phyloP scores from a whole-genome alignment of 23 red algal species.

The Gracilaria gracilis region DNA sequence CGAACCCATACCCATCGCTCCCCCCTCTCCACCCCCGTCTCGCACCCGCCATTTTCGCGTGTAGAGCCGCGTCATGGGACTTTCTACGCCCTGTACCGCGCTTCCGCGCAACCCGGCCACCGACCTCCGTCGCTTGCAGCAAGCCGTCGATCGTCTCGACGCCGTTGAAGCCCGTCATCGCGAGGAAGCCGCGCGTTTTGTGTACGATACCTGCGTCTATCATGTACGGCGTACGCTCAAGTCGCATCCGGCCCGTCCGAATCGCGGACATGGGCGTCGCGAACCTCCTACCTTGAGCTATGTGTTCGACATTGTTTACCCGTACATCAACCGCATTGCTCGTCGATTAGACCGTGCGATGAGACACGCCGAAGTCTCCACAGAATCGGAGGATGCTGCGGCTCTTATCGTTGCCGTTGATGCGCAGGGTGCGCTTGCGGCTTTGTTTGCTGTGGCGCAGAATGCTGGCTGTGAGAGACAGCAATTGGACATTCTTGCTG shows the following conservation, averaged over 20 bases:
- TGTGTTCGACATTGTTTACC: conserved; percentile 61
- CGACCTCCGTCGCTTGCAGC: conserved; percentile 40
- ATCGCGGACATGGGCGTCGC: not conserved
- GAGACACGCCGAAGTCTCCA: conserved; percentile 43
- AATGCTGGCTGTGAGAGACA: conserved; percentile 55
- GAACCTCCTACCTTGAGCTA: conserved; percentile 27
- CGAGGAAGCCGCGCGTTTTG: conserved; percentile 49
- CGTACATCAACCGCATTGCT: conserved; percentile 55
- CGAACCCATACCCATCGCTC: too few species aligned
- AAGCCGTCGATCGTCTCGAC: conserved; percentile 70
- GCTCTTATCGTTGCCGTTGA: conserved; percentile 66
- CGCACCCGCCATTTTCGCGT: not conserved
- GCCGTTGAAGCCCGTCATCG: conserved; percentile 49
- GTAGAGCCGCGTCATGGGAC: not conserved
- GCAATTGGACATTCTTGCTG: conserved; percentile 46
- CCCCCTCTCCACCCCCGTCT: not conserved
- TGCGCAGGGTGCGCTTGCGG: conserved; percentile 64
- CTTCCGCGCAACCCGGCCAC: conserved; percentile 37
- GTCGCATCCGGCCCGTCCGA: conserved; percentile 25
- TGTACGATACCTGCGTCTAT: conserved; percentile 66
- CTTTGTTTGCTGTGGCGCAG: conserved; percentile 65
- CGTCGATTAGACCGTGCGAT: conserved; percentile 63
- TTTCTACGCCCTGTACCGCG: conserved; percentile 9
- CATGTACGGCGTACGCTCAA: conserved; percentile 54
- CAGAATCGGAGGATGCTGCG: conserved; percentile 54